Percentiles rank a stretch among this genome's conserved stretches.
phyloP scores from a whole-genome alignment of 768 basidiomycete genomes.

The Lactifluus echinatus region DNA sequence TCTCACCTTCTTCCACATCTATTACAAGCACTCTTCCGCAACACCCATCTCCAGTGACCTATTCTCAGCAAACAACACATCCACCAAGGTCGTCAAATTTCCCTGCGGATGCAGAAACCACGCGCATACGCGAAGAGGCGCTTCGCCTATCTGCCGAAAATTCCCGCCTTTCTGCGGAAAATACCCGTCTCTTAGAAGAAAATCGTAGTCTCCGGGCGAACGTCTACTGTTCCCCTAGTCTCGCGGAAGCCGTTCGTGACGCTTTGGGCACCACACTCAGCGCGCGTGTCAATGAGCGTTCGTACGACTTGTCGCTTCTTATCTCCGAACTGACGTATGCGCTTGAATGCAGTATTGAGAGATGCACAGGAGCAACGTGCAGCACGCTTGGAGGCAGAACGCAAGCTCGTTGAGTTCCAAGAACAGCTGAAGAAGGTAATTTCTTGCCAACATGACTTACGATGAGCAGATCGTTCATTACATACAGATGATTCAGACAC shows the following conservation, averaged over 20 bases:
- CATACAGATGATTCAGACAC: conserved; percentile 21
- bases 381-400: conserved; percentile 32
- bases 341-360: conserved; percentile 9
- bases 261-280: conserved; percentile 14
- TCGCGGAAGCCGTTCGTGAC: conserved; percentile 17
- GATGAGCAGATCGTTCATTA: background rate
- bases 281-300: conserved; percentile 16
- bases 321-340: background rate
- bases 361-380: conserved; percentile 30
- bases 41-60: conserved; percentile 1
- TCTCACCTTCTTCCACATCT: conserved; percentile 12
- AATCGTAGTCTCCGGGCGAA: conserved; percentile 15
- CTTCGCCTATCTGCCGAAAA: conserved; percentile 18
- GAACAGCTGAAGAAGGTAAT: conserved; percentile 46
- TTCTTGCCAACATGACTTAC: conserved; percentile 30
- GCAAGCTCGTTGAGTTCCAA: conserved; percentile 42
- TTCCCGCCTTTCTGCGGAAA: conserved; percentile 18
- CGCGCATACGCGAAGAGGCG: conserved; percentile 17
- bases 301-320: background rate
- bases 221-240: conserved; percentile 14
- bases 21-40: conserved; percentile 9
- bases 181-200: conserved; percentile 16
- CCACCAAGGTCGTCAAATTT: conserved; percentile 1
- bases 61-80: conserved; percentile 3
- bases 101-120: conserved; percentile 5